Evolutionary conservation across 371 early-diverging fungal genomes (phyloP), one percentile per base, ranked within the genome.

Genomic region (Rhizopus delemar): DNA sequence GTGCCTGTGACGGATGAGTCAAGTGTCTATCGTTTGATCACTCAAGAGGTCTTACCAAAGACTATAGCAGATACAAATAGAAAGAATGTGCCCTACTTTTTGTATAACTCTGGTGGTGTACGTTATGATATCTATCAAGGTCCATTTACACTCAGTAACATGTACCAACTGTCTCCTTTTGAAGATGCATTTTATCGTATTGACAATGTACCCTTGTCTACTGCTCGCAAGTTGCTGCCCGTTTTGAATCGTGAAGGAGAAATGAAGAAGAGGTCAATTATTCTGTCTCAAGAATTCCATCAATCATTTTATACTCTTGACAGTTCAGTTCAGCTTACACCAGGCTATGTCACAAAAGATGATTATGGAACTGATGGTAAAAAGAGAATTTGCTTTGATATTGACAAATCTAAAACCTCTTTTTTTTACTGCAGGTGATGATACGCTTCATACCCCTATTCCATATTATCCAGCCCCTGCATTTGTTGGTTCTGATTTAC

Each of bases 201-300:
- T 22, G 57, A 71, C 15, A 62, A 54, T 38, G 69, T 78, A 12
- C 83, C 83, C 5, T 61, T 58, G 45, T 69, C 61, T 48, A 68
- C 65, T 48, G 71, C 59, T 41, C 41, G 39, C 8, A 45, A 65
- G 56, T n/a, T 71, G 8, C 58, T 88, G 71, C 79, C 78, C 59
- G 77, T 74, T 8, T 57, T 90, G 46, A 81, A 82, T 56, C 75
- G 75, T 45, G 82, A 79, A 46, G 78, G 84, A 53, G 85, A 87
- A 53, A 77, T 75, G n/a, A 82, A 62, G 51, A 65, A 73, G 43
- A 66, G 66, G 5, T 78, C 68, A n/a, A 71, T 75, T 56, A 5
- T n/a, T 58, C 74, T 22, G 38, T 62, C 80, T 8, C 77, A 80
- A 60, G 72, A n/a, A 13, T 75, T 29, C 8, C 22, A 48, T 9